Evolutionary conservation across 768 basidiomycete species (phyloP).

Genomic region (Phylloporus arenicola): DNA sequence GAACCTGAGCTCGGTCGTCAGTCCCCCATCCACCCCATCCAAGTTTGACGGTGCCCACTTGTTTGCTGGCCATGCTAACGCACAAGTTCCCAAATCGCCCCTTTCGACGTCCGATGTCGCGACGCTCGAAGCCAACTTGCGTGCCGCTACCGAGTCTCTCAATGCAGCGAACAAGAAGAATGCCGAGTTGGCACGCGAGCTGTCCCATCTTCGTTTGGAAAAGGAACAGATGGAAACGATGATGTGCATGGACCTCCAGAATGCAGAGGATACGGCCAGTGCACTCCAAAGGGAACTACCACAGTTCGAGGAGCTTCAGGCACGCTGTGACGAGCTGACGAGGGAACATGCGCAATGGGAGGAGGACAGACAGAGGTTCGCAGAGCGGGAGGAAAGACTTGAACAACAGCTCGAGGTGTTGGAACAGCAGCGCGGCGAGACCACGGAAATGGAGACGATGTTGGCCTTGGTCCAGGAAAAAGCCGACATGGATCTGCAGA

Average conservation of each 20-base stretch:
- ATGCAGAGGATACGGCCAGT: constrained; percentile 58
- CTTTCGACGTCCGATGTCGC: constrained; percentile 42
- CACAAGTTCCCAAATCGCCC: constrained; percentile 47
- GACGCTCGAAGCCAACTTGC: constrained; percentile 60
- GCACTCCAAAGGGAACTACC: constrained; percentile 53
- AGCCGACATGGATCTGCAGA: constrained; percentile 36
- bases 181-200: constrained; percentile 55
- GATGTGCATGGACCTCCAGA: constrained; percentile 60
- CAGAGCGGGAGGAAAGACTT: constrained; percentile 35
- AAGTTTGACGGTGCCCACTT: constrained; percentile 81
- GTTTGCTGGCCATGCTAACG: constrained; percentile 75
- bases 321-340: constrained; percentile 42
- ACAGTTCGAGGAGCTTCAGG: constrained; percentile 44
- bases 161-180: constrained; percentile 56
- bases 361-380: constrained; percentile 38
- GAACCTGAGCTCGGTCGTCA: constrained; percentile 46
- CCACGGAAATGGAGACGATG: constrained; percentile 36
- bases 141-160: constrained; percentile 53
- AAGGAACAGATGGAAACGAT: constrained; percentile 65
- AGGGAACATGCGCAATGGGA: constrained; percentile 50
- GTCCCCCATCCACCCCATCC: constrained; percentile 39
- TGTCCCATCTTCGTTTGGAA: constrained; percentile 58
- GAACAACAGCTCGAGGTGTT: constrained; percentile 39
- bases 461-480: constrained; percentile 32
- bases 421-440: constrained; percentile 39